Conservation (phyloP, 495 filamentous ascomycete genomes). For the Penicillium paradoxum region DNA sequence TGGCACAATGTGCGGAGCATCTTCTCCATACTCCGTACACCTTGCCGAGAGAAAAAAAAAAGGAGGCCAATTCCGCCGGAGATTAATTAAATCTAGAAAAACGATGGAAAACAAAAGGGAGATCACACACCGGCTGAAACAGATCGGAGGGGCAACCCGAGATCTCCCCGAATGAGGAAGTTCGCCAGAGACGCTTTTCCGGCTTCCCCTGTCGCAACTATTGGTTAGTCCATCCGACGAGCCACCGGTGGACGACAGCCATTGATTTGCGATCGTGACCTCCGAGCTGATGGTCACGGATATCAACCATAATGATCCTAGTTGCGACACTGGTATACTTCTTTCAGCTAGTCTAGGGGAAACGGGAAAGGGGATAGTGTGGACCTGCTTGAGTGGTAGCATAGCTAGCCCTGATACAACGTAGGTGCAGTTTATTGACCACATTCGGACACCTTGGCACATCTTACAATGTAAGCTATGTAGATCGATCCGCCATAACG, state of each 20-base stretch:
- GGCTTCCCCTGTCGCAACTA: conserved; percentile 14
- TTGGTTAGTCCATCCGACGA: conserved; percentile 20
- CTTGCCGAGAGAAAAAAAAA: neutral
- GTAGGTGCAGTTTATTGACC: too few relatives aligned
- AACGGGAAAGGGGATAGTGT: neutral
- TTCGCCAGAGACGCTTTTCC: conserved; percentile 17
- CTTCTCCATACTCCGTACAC: neutral
- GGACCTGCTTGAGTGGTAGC: too few relatives aligned
- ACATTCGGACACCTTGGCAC: too few relatives aligned
- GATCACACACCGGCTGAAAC: conserved; percentile 1
- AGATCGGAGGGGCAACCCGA: conserved; percentile 17
- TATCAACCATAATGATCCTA: neutral
- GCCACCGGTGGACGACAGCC: neutral
- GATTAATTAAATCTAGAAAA: neutral
- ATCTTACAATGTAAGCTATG: neutral
- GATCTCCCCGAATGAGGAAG: conserved; percentile 31
- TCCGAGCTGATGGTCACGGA: neutral
- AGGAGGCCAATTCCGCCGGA: neutral
- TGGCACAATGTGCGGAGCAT: conserved; percentile 1
- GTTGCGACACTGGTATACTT: neutral
- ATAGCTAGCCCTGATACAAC: too few relatives aligned
- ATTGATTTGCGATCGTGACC: conserved; percentile 4
- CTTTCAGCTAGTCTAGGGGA: neutral
- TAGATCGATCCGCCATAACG: neutral
- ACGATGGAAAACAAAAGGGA: neutral